phyloP scores from a whole-genome alignment of 2,329 filamentous ascomycete genomes.

The Xylariaceae sp. region DNA sequence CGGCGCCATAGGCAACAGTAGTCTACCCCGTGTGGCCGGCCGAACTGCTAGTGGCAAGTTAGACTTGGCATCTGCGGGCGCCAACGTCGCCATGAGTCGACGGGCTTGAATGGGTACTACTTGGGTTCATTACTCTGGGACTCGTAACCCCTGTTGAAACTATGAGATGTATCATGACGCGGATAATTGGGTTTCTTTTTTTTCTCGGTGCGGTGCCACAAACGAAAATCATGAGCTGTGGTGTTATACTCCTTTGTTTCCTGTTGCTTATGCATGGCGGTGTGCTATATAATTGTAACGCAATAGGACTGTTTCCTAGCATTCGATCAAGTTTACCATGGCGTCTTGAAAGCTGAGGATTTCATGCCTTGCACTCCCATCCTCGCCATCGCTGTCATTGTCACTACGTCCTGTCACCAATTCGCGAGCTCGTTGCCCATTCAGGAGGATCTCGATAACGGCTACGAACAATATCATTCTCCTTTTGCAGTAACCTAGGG shows the following conservation, averaged over 20 bases:
- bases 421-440: constrained; percentile 3
- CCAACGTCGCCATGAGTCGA: constrained; percentile 55
- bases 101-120: constrained; percentile 34
- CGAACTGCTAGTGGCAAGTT: constrained; percentile 54
- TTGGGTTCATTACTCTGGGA: not conserved
- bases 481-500: not conserved
- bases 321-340: constrained; percentile 16
- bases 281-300: constrained; percentile 22
- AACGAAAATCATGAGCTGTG: constrained; percentile 18
- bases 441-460: constrained; percentile 1
- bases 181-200: constrained; percentile 24
- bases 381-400: constrained; percentile 6
- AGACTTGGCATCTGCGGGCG: constrained; percentile 55
- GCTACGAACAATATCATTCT: not conserved
- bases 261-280: constrained; percentile 22
- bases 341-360: not conserved
- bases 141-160: constrained; percentile 12
- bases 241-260: constrained; percentile 12
- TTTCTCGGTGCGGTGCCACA: constrained; percentile 22
- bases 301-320: constrained; percentile 14
- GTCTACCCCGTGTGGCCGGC: constrained; percentile 51
- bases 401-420: constrained; percentile 21
- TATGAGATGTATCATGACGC: constrained; percentile 24
- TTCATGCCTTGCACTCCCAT: constrained; percentile 9
- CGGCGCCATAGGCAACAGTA: constrained; percentile 38